Evolutionary conservation across 1,284 basidiomycete species (phyloP), one percentile per base, ranked within the genome.

Genomic region (Malassezia equina): DNA sequence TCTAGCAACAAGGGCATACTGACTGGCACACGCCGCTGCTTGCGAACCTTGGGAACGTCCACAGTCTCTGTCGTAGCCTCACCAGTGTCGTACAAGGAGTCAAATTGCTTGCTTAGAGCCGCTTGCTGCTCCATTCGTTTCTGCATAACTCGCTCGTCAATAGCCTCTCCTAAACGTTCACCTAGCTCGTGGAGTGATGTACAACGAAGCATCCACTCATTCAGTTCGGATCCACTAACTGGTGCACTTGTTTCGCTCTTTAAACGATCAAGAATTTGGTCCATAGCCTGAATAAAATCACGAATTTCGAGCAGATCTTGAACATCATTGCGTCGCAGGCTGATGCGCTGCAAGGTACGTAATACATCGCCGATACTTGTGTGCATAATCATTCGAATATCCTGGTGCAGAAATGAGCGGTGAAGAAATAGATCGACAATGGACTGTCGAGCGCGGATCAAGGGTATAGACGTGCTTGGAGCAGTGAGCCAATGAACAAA

Each of bases 131-230:
- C 52, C 17, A 66, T 23, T 2, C 71, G 50, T 41, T 53, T 47
- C 29, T 68, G 66, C 24, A 73, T 69, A n/a, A 73, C 71, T 4
- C 61, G 46, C 47, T 71, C 71, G 40, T 73, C 71, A n/a, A 73
- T 73, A 8, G 71, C 71, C 0, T 54, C 50, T 2, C 60, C 69
- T 4, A 73, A 43, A 24, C 51, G 59, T 15, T 41, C 29, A 24
- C 66, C 63, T 6, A 71, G 48, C 24, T 43, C 56, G 1, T 29
- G 34, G 9, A 71, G 45, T 15, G 62, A 55, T 12, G 39, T 34
- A 7, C 61, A 62, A 27, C 52, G 63, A 4, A 11, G 45, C 24
- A 43, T 15, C n/a, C 64, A 13, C 1, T 31, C 54, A 5, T 33
- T 31, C 12, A 59, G 44, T 24, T 51, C 52, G 17, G 3, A 33